A percentile compares a stretch with the other conserved stretches of the same genome.
Evolutionary conservation across 2,329 filamentous ascomycete species (phyloP).

Genomic region (Didymella pinodella): DNA sequence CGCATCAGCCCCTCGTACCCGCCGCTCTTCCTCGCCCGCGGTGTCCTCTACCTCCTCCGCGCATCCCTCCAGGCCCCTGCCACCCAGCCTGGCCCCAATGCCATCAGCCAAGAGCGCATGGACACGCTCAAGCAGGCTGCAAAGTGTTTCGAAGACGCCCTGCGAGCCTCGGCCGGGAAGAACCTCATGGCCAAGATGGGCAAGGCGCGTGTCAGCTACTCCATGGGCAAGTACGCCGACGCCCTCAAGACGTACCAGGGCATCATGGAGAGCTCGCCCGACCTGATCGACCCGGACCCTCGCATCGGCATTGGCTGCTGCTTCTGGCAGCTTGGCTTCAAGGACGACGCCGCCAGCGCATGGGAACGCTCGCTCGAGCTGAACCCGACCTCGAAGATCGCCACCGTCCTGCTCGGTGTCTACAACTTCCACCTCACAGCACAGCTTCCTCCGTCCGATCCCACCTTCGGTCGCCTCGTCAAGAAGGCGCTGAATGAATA

Average conservation of each 20-base stretch:
- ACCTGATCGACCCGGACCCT: slow-evolving; percentile 90
- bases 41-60: slow-evolving; percentile 85
- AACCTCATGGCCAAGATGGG: slow-evolving; percentile 95
- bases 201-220: slow-evolving; percentile 85
- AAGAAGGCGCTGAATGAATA: slow-evolving; percentile 95
- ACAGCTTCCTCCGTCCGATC: slow-evolving; percentile 81
- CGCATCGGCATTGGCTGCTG: slow-evolving; percentile 96
- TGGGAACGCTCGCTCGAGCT: slow-evolving; percentile 90
- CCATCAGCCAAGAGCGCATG: slow-evolving; percentile 73
- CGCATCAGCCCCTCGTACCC: slow-evolving; percentile 92
- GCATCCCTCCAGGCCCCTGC: slow-evolving; percentile 83
- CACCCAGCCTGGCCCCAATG: slow-evolving; percentile 68
- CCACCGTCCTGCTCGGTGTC: slow-evolving; percentile 86
- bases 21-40: slow-evolving; percentile 88
- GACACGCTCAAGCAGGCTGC: slow-evolving; percentile 85
- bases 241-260: slow-evolving; percentile 87
- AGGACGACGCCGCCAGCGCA: slow-evolving; percentile 86
- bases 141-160: slow-evolving; percentile 94
- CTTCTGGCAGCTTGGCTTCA: slow-evolving; percentile 95
- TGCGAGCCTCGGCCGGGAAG: slow-evolving; percentile 80
- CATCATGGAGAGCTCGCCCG: slow-evolving; percentile 83
- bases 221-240: slow-evolving; percentile 84
- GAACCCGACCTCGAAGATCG: slow-evolving; percentile 83
- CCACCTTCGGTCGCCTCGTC: slow-evolving; percentile 84
- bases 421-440: slow-evolving; percentile 90